Evolutionary conservation across 2,329 filamentous ascomycete genomes (phyloP).

Genomic region (Fusarium sp.): DNA sequence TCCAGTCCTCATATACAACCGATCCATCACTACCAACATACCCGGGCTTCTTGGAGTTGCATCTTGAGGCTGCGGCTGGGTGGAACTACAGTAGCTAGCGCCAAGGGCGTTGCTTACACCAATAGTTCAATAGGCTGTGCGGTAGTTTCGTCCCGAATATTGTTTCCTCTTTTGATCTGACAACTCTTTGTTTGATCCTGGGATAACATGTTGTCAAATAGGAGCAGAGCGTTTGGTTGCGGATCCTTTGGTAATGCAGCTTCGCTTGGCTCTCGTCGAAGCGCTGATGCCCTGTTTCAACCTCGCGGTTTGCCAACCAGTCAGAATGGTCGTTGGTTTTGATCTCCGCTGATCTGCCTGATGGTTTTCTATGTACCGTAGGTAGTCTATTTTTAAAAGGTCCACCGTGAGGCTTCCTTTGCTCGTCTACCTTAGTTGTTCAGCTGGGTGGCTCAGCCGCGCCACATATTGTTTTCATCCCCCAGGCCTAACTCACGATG

Average conservation of each 20-base stretch:
- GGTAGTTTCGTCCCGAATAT: background rate
- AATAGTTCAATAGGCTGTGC: slow-evolving; percentile 14
- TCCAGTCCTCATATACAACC: slow-evolving; percentile 34
- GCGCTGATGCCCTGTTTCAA: slow-evolving; percentile 22
- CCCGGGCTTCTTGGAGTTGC: background rate
- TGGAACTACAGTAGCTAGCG: slow-evolving; percentile 7
- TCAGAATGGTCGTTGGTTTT: background rate
- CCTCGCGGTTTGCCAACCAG: background rate
- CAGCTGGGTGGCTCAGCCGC: background rate
- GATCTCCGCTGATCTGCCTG: slow-evolving; percentile 8
- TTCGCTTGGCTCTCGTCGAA: background rate
- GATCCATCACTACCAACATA: background rate
- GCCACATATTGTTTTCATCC: too few relatives aligned
- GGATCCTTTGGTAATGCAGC: background rate
- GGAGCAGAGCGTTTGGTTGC: background rate
- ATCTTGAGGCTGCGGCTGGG: too few relatives aligned
- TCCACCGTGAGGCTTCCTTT: slow-evolving; percentile 6
- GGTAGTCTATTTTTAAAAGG: slow-evolving; percentile 30
- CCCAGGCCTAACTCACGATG: too few relatives aligned
- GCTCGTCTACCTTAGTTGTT: background rate
- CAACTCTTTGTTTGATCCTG: background rate
- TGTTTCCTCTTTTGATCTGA: background rate
- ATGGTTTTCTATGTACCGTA: background rate
- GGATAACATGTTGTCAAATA: background rate
- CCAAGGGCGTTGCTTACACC: slow-evolving; percentile 7